Conservation (phyloP, 2,329 filamentous ascomycete species). For the Cyclaneusma minus region DNA sequence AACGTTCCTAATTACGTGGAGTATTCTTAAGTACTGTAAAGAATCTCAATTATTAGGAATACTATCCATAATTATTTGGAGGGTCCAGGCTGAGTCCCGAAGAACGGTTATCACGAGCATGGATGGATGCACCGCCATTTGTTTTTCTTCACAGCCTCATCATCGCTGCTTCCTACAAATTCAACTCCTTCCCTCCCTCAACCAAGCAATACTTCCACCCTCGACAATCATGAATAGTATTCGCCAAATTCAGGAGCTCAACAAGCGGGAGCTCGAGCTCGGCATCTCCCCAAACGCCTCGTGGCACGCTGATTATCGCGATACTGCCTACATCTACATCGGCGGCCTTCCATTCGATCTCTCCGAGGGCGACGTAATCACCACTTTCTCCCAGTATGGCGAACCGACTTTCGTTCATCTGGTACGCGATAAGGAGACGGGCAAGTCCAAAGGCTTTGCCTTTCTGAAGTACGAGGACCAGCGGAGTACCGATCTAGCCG, state of each 20-base stretch:
- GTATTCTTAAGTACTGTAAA: too few species aligned
- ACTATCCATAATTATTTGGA: too few species aligned
- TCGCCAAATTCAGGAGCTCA: slow-evolving; percentile 79
- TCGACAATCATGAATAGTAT: slow-evolving; percentile 70
- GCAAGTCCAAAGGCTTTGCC: slow-evolving; percentile 85
- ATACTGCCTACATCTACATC: slow-evolving; percentile 93
- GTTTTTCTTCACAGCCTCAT: too few species aligned
- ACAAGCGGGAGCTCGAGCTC: slow-evolving; percentile 77
- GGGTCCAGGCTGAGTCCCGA: too few species aligned
- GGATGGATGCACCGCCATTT: too few species aligned
- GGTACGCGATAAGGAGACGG: slow-evolving; percentile 86
- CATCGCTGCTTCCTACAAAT: too few species aligned
- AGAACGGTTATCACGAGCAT: too few species aligned
- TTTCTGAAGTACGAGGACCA: slow-evolving; percentile 99
- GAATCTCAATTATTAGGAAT: too few species aligned
- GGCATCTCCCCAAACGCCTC: slow-evolving; percentile 67
- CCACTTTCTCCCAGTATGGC: slow-evolving; percentile 93
- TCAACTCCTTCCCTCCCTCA: too few species aligned
- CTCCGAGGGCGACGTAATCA: slow-evolving; percentile 87
- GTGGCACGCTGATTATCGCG: slow-evolving; percentile 95
- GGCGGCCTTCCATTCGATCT: slow-evolving; percentile 86
- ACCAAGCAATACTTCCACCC: too few species aligned
- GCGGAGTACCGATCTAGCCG: slow-evolving; percentile 84
- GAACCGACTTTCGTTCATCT: slow-evolving; percentile 90
- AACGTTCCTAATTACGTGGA: too few species aligned